These are phyloP conservation scores for Aspergillus nomiae DNA, from an alignment of 2,329 filamentous ascomycete genomes.

Conservation along the genomic window DNA sequence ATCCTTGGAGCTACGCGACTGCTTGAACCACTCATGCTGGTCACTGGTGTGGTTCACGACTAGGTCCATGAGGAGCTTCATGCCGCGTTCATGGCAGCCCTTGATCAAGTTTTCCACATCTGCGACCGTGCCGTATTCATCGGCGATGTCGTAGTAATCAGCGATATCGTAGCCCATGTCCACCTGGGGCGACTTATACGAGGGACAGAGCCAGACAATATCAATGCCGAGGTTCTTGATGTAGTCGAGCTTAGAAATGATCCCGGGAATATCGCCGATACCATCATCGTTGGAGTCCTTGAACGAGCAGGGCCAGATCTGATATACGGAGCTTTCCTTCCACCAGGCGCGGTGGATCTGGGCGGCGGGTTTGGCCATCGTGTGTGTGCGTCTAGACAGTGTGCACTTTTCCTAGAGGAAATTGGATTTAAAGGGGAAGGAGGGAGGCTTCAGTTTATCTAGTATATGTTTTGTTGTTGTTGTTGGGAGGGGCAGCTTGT, in stretches of 20 bases:
- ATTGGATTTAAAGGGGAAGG: not conserved
- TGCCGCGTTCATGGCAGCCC: slow-evolving; percentile 62
- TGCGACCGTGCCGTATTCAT: slow-evolving; percentile 65
- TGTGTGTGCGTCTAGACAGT: not conserved
- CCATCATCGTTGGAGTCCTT: slow-evolving; percentile 55
- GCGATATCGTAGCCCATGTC: slow-evolving; percentile 58
- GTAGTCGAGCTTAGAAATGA: slow-evolving; percentile 67
- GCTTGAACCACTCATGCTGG: slow-evolving; percentile 70
- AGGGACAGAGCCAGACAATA: slow-evolving; percentile 59
- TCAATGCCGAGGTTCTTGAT: slow-evolving; percentile 63
- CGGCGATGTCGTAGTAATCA: slow-evolving; percentile 67
- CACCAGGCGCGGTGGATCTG: slow-evolving; percentile 47
- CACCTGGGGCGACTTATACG: slow-evolving; percentile 56
- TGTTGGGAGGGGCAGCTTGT: not conserved
- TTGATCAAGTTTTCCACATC: slow-evolving; percentile 66
- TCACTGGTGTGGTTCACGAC: slow-evolving; percentile 78
- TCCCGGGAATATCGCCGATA: slow-evolving; percentile 66
- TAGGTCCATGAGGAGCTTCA: slow-evolving; percentile 73
- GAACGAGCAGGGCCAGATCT: slow-evolving; percentile 63
- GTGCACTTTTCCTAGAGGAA: not conserved
- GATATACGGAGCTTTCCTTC: slow-evolving; percentile 60
- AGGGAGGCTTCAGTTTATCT: too few relatives aligned
- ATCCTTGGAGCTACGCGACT: slow-evolving; percentile 62
- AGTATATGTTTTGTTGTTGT: not conserved
- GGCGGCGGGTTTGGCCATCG: slow-evolving; percentile 3